A percentile compares a stretch with the other conserved stretches of the same genome.
Evolutionary conservation across 495 filamentous ascomycete genomes (phyloP).

Genomic region (Coniosporium apollinis): DNA sequence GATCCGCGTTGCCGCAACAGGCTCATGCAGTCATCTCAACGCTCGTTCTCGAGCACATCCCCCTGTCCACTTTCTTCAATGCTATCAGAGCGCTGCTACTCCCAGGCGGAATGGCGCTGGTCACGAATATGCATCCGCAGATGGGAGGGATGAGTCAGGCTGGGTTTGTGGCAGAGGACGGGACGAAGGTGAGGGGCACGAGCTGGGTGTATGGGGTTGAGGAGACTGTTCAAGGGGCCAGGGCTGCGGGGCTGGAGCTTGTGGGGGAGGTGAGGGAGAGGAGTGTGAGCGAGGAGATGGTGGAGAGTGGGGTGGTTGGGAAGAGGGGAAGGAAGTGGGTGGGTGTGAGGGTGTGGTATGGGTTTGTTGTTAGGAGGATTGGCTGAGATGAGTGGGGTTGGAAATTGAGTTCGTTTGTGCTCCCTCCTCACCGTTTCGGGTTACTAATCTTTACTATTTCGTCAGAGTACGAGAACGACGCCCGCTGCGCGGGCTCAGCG

Average conservation of each 20-base stretch:
- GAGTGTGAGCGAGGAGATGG: constrained; percentile 33
- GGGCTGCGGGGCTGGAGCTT: constrained; percentile 34
- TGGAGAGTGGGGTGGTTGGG: constrained; percentile 29
- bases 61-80: constrained; percentile 38
- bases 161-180: constrained; percentile 41
- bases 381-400: too few relatives aligned
- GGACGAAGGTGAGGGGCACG: constrained; percentile 42
- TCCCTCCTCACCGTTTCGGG: too few relatives aligned
- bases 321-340: constrained; percentile 51
- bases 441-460: too few relatives aligned
- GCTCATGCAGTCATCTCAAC: constrained; percentile 42
- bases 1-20: constrained; percentile 2
- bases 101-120: constrained; percentile 35
- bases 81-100: constrained; percentile 30
- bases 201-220: constrained; percentile 41
- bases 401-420: too few relatives aligned
- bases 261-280: constrained; percentile 28
- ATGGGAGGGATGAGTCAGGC: constrained; percentile 50
- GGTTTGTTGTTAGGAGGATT: constrained; percentile 35
- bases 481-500: too few relatives aligned
- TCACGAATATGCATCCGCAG: constrained; percentile 61
- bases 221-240: constrained; percentile 40
- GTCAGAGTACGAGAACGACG: too few relatives aligned
- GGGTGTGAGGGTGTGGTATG: constrained; percentile 51
- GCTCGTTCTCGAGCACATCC: constrained; percentile 53